Evolutionary conservation across 2,329 filamentous ascomycete genomes (phyloP).

Genomic region (Penicillium decumbens): DNA sequence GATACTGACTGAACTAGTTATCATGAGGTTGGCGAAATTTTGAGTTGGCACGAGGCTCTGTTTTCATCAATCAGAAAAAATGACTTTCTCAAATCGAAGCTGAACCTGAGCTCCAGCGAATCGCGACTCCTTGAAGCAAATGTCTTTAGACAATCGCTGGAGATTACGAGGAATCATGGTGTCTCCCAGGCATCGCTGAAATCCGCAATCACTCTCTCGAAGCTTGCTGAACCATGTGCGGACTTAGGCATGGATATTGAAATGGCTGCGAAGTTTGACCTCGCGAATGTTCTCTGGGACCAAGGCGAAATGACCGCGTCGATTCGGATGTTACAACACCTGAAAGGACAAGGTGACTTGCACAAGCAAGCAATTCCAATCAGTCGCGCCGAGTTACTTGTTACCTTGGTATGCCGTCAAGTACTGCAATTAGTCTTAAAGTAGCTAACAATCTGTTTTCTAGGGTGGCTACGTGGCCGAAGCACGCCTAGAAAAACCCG

Average conservation of each 20-base stretch:
- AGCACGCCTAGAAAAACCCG: constrained; percentile 83
- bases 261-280: constrained; percentile 71
- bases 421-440: neutral
- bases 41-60: constrained; percentile 77
- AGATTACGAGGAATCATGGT: constrained; percentile 72
- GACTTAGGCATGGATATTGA: constrained; percentile 71
- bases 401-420: constrained; percentile 60
- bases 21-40: constrained; percentile 67
- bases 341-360: constrained; percentile 59
- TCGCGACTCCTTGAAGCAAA: constrained; percentile 69
- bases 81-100: constrained; percentile 55
- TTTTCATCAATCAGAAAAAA: constrained; percentile 74
- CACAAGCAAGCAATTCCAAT: constrained; percentile 67
- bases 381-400: constrained; percentile 72
- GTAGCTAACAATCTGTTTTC: constrained; percentile 3
- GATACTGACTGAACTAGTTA: constrained; percentile 34
- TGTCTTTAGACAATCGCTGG: constrained; percentile 69
- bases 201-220: constrained; percentile 74
- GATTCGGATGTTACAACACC: constrained; percentile 77
- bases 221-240: constrained; percentile 66
- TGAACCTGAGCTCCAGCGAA: constrained; percentile 59
- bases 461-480: constrained; percentile 81
- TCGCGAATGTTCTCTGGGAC: constrained; percentile 88
- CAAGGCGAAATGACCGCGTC: constrained; percentile 85
- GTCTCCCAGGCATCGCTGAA: constrained; percentile 83